Evolutionary conservation across 179 eudicot species (phyloP).

Genomic region (Camellia oleifera): DNA sequence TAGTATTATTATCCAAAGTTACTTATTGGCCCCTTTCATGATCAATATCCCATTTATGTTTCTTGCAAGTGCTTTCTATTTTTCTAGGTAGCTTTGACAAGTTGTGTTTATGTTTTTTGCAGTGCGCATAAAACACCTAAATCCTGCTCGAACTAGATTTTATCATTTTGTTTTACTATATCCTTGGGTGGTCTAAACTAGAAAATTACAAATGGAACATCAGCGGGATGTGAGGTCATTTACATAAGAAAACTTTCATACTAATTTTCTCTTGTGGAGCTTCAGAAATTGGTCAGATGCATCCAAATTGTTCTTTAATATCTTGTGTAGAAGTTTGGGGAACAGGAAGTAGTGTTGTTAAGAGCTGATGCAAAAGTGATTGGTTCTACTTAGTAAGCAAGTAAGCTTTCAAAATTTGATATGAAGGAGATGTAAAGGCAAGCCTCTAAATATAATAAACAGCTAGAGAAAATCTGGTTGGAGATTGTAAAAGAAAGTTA

Average conservation of each 20-base stretch:
- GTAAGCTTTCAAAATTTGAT: background rate
- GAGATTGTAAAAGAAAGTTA: background rate
- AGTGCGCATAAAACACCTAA: background rate
- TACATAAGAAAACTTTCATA: background rate
- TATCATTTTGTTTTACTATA: background rate
- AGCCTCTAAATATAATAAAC: background rate
- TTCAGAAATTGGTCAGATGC: background rate
- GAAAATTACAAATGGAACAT: background rate
- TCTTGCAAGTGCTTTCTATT: background rate
- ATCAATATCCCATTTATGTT: background rate
- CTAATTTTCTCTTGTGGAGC: background rate
- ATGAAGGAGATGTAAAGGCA: background rate
- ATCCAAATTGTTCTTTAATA: background rate
- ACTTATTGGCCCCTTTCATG: background rate
- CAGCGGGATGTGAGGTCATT: background rate
- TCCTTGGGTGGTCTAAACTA: background rate
- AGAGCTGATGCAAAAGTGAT: background rate
- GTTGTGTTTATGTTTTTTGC: background rate
- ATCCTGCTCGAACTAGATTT: background rate
- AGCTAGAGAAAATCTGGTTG: slow-evolving; percentile 1
- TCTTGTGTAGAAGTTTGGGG: background rate
- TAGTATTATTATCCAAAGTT: background rate
- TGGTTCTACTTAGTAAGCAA: background rate
- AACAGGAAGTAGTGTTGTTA: background rate
- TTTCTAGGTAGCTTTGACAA: background rate